Conservation (phyloP, 768 basidiomycete species). For the Ramaria sp. region DNA sequence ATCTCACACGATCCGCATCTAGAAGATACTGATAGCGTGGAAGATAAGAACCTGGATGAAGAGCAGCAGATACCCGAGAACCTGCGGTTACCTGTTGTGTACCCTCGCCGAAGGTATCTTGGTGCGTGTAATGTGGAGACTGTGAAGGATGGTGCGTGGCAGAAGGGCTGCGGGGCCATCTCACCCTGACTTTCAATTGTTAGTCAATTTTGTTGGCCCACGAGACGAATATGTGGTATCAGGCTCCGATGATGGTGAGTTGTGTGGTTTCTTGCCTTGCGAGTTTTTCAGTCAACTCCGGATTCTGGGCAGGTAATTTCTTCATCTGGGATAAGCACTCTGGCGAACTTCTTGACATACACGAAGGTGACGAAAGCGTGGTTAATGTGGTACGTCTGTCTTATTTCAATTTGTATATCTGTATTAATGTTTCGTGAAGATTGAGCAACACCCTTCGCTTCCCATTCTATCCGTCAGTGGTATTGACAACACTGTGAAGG, state of each 20-base stretch:
- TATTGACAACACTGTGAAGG: constrained; percentile 80
- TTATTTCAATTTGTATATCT: neutral
- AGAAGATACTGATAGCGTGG: constrained; percentile 14
- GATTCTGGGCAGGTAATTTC: constrained; percentile 43
- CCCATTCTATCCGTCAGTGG: constrained; percentile 82
- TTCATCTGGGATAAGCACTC: constrained; percentile 77
- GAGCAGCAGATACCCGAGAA: constrained; percentile 7
- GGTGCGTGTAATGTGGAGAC: constrained; percentile 77
- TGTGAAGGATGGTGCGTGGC: constrained; percentile 71
- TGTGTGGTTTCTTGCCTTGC: neutral
- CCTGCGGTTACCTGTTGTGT: constrained; percentile 36
- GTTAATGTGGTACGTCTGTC: constrained; percentile 50
- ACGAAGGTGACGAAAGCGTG: constrained; percentile 72
- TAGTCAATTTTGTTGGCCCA: constrained; percentile 80
- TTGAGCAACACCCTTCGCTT: constrained; percentile 71
- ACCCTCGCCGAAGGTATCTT: constrained; percentile 50
- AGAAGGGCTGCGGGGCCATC: neutral
- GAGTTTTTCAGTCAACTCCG: neutral
- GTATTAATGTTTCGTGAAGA: constrained; percentile 17
- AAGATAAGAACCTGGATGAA: constrained; percentile 12
- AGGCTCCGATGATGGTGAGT: constrained; percentile 64
- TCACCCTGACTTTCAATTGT: neutral
- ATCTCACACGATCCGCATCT: neutral
- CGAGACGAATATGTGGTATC: constrained; percentile 68
- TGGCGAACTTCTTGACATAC: constrained; percentile 57